Conservation (phyloP, 2,329 filamentous ascomycete species). For the Ophidiomyces ophidiicola region DNA sequence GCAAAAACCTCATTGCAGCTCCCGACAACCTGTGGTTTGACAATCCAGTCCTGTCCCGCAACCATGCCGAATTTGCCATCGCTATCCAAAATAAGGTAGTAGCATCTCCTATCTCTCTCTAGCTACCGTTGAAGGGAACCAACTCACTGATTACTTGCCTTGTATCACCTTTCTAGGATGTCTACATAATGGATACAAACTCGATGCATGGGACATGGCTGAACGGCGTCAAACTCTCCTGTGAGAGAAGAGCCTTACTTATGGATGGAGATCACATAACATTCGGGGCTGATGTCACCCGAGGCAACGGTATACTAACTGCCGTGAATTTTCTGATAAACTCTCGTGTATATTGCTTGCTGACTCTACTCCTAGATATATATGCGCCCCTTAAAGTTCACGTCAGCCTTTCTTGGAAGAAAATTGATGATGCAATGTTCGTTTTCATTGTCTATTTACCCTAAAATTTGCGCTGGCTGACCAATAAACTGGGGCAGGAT, state of each 20-base stretch:
- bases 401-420: constrained; percentile 23
- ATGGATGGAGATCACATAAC: constrained; percentile 27
- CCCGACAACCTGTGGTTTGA: constrained; percentile 36
- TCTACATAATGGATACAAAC: constrained; percentile 43
- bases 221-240: constrained; percentile 35
- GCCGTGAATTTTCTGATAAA: not conserved
- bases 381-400: constrained; percentile 26
- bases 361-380: not conserved
- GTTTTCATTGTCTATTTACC: not conserved
- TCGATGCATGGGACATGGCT: constrained; percentile 53
- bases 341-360: not conserved
- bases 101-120: not conserved
- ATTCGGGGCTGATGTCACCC: constrained; percentile 41
- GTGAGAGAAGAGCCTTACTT: constrained; percentile 30
- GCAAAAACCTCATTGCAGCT: constrained; percentile 26
- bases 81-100: constrained; percentile 21
- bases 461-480: not conserved
- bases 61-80: constrained; percentile 31
- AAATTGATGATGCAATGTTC: constrained; percentile 15
- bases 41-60: constrained; percentile 37
- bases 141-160: not conserved
- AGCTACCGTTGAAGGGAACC: not conserved
- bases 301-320: constrained; percentile 31
- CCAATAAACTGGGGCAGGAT: not conserved
- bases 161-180: constrained; percentile 20